Conservation (phyloP, 73 alveolate species). For the Paramecium primaurelia region DNA sequence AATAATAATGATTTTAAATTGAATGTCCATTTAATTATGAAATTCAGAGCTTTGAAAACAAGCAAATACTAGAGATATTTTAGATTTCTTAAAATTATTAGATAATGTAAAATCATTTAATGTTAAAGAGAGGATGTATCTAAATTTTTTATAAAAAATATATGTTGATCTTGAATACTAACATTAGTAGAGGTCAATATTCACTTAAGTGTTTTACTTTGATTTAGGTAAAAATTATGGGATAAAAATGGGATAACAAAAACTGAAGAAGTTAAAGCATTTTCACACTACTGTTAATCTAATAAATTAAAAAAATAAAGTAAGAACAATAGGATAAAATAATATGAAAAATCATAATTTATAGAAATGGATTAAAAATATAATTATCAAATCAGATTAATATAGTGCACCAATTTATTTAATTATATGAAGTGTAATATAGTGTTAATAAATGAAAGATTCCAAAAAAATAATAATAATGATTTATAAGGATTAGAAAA, state of each 20-base stretch:
- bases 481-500: neutral
- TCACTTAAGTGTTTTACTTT: neutral
- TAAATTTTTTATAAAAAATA: neutral
- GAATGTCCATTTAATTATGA: neutral
- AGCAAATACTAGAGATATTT: neutral
- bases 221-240: conserved; percentile 19
- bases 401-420: neutral
- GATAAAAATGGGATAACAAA: neutral
- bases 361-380: neutral
- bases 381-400: neutral
- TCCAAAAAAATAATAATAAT: neutral
- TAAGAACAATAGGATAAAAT: neutral
- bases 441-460: neutral
- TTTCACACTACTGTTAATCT: neutral
- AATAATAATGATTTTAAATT: neutral
- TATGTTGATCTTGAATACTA: neutral
- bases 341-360: neutral
- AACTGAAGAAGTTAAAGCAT: conserved; percentile 18
- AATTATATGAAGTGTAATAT: neutral
- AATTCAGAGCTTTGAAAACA: neutral
- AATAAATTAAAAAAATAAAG: neutral
- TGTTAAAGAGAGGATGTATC: neutral
- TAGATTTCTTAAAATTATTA: neutral
- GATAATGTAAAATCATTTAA: neutral
- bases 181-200: neutral